Evolutionary conservation across 352 stramenopile species (phyloP).

Genomic region (Globisporangium splendens): DNA sequence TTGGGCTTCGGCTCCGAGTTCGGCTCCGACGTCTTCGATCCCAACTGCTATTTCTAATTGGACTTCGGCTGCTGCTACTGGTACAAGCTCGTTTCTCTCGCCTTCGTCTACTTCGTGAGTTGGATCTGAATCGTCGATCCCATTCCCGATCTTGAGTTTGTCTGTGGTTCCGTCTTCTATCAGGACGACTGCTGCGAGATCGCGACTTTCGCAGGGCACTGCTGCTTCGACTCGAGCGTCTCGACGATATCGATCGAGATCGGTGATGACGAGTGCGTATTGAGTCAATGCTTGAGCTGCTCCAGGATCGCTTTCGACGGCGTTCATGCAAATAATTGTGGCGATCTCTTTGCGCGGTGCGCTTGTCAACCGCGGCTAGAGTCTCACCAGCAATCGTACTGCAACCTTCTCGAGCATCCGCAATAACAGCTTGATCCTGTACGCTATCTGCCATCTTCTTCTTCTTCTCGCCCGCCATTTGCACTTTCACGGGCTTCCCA

Average conservation of each 20-base stretch:
- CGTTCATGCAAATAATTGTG: neutral
- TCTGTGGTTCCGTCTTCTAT: neutral
- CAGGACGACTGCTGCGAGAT: neutral
- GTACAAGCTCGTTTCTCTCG: neutral
- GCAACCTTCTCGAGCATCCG: neutral
- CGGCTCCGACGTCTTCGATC: slow-evolving; percentile 10
- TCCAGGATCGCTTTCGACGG: neutral
- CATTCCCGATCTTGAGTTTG: neutral
- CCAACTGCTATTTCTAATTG: slow-evolving; percentile 2
- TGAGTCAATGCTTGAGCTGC: neutral
- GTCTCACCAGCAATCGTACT: neutral
- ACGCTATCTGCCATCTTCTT: neutral
- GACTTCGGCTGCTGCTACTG: slow-evolving; percentile 6
- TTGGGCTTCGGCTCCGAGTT: neutral
- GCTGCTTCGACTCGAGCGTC: slow-evolving; percentile 12
- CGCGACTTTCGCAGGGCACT: slow-evolving; percentile 12
- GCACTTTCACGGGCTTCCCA: slow-evolving; percentile 68
- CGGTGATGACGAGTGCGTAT: slow-evolving; percentile 2
- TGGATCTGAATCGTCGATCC: neutral
- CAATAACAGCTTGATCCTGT: neutral
- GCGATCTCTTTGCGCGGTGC: neutral
- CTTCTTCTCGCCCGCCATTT: slow-evolving; percentile 53
- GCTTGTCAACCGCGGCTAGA: no score
- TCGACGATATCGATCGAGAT: slow-evolving; percentile 6
- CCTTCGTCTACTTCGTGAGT: neutral